Base-by-base conservation (phyloP, 2,329 filamentous ascomycete genomes). In the Stachybotrys chlorohalonatus region DNA sequence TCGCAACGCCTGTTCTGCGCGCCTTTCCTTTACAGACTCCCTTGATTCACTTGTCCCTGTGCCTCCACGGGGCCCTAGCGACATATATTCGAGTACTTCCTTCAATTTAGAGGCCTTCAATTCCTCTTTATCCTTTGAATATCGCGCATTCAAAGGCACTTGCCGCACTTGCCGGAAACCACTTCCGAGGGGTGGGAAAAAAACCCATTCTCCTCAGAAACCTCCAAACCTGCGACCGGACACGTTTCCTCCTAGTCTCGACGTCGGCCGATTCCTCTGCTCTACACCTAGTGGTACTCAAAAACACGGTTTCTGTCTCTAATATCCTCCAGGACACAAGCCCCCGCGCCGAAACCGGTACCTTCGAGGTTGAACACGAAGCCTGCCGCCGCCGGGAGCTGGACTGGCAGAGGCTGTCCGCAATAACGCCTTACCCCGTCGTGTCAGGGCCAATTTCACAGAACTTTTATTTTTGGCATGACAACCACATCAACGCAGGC, bases 401-500 rank as follows among this genome's bases (percentile, higher is more conserved):
- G 46, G 11, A 47, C 46, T n/a, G 17, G 46, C 46, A 47, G 15
- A 47, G 46, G 46, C 46, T 24, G n/a, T 16, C 46, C 46, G 16
- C 7, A 24, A 47, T n/a, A 47, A 4, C 17, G 46, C 46, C 46
- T 52, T 52, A 32, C 45, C 50, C 24, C n/a, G 50, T 52, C 32
- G 50, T 52, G 50, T 36, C 50, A 52, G 17, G 50, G 50, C 50
- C 30, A 32, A n/a, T 32, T 52, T 45, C 15, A 32, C 31, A 17
- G 36, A 32, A 24, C 24, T 24, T n/a, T 52, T 32, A 45, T 54
- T 54, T 51, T 63, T 65, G 58, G 61, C 60, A 63, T 67, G 63
- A 62, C 61, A 52, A 30, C 50, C 57, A 62, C 63, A 56, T 59
- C 63, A 60, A 60, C 62, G 47, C 58, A 62, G 53, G 55, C 62